phyloP scores from a whole-genome alignment of 2,329 filamentous ascomycete species.

The Sphaerulina musiva region DNA sequence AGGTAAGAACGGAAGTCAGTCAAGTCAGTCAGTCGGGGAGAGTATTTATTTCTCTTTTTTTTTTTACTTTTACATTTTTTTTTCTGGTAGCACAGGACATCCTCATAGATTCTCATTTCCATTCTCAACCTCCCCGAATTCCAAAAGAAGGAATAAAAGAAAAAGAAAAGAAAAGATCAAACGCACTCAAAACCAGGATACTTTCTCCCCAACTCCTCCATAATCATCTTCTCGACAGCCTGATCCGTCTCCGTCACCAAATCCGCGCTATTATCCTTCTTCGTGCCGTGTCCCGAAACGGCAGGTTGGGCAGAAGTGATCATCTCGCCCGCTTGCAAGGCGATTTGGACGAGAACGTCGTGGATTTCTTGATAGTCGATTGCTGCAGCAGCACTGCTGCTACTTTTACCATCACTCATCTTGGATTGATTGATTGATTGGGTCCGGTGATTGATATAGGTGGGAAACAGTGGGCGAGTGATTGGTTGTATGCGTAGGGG shows the following conservation, averaged over 20 bases:
- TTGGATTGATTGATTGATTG: background rate
- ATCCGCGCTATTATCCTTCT: constrained; percentile 53
- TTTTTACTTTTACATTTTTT: too few species aligned
- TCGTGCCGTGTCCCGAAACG: constrained; percentile 38
- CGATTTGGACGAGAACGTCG: constrained; percentile 43
- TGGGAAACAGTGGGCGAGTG: too few species aligned
- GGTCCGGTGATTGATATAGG: too few species aligned
- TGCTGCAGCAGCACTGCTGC: background rate
- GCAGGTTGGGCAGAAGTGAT: constrained; percentile 43
- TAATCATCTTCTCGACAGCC: constrained; percentile 55
- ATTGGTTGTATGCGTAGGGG: too few species aligned
- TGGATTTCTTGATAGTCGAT: constrained; percentile 43
- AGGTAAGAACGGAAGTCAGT: too few species aligned
- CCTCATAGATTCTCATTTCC: too few species aligned
- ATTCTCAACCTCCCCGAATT: too few species aligned
- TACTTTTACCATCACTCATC: constrained; percentile 6
- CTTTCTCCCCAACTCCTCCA: constrained; percentile 42
- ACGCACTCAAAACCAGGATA: constrained; percentile 50
- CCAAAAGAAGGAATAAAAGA: too few species aligned
- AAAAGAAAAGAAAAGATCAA: background rate
- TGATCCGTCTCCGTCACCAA: constrained; percentile 59
- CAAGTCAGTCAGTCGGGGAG: too few species aligned
- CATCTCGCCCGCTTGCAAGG: constrained; percentile 42
- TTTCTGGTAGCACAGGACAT: too few species aligned
- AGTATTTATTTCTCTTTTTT: too few species aligned